phyloP scores from a whole-genome alignment of 1,139 yeast species.

The Zygotorulaspora mrakii region DNA sequence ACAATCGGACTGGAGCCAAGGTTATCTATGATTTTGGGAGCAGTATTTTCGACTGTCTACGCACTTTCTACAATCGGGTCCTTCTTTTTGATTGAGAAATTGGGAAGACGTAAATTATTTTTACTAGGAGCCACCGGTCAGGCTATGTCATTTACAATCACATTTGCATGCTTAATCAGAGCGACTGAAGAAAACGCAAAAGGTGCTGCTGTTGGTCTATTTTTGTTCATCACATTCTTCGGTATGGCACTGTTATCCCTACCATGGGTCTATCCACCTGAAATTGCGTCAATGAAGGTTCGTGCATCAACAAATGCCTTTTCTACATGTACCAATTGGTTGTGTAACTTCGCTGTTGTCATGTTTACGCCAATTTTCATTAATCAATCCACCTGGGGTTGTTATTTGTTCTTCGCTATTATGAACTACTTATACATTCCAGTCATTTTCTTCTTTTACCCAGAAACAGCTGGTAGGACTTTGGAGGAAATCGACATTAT shows the following conservation, averaged over 20 bases:
- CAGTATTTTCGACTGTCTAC: conserved; percentile 60
- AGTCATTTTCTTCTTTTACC: conserved; percentile 60
- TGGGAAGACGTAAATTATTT: conserved; percentile 59
- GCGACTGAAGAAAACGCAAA: conserved; percentile 37
- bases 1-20: conserved; percentile 50
- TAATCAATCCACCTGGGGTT: conserved; percentile 42
- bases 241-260: conserved; percentile 41
- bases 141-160: conserved; percentile 40
- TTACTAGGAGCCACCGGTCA: conserved; percentile 43
- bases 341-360: conserved; percentile 46
- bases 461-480: conserved; percentile 62
- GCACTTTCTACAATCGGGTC: conserved; percentile 61
- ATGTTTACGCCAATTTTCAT: conserved; percentile 49
- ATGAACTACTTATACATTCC: conserved; percentile 50
- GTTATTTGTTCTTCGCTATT: conserved; percentile 41
- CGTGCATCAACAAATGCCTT: conserved; percentile 44
- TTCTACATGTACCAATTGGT: conserved; percentile 53
- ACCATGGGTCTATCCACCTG: conserved; percentile 49
- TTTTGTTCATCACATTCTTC: conserved; percentile 43
- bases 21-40: conserved; percentile 56
- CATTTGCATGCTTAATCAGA: conserved; percentile 41
- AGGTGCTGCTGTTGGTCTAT: conserved; percentile 50
- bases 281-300: conserved; percentile 43
- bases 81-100: conserved; percentile 57
- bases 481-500: conserved; percentile 63